Percentiles rank a stretch among this genome's conserved stretches.
phyloP scores from a whole-genome alignment of 148 eudicot genomes.

The Rhododendron mucronatum region DNA sequence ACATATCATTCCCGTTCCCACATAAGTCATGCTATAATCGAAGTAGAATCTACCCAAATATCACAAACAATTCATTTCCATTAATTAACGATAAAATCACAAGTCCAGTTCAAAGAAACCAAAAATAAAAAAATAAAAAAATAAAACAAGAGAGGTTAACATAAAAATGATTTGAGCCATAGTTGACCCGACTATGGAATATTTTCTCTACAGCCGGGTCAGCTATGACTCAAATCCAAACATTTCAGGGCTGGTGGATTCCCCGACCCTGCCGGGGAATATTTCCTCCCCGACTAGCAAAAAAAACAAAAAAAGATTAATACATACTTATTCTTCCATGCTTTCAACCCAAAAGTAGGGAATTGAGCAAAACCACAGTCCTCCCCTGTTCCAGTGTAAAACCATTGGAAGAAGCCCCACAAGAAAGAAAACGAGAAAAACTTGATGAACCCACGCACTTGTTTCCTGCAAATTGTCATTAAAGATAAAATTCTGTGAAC shows the following conservation, averaged over 20 bases:
- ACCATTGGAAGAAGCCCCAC: conserved; percentile 84
- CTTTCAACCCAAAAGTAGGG: conserved; percentile 75
- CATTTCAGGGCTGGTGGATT: too few species aligned
- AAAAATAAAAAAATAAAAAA: neutral
- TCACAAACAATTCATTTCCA: neutral
- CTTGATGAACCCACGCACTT: conserved; percentile 47
- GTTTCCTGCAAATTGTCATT: conserved; percentile 42
- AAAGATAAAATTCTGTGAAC: neutral
- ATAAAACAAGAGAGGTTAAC: too few species aligned
- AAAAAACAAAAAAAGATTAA: neutral
- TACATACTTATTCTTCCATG: conserved; percentile 41
- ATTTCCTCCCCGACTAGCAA: neutral
- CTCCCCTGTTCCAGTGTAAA: conserved; percentile 25
- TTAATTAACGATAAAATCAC: neutral
- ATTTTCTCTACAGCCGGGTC: too few species aligned
- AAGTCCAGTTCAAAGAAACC: neutral
- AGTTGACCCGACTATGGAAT: neutral
- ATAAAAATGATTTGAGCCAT: neutral
- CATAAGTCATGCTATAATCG: conserved; percentile 70
- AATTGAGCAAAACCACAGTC: conserved; percentile 61
- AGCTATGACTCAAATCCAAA: too few species aligned
- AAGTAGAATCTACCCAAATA: conserved; percentile 55
- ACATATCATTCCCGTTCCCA: conserved; percentile 82
- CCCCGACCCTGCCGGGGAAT: too few species aligned
- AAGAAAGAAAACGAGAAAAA: conserved; percentile 53